phyloP scores from a whole-genome alignment of 352 stramenopile species.

The Phytophthora chlamydospora region DNA sequence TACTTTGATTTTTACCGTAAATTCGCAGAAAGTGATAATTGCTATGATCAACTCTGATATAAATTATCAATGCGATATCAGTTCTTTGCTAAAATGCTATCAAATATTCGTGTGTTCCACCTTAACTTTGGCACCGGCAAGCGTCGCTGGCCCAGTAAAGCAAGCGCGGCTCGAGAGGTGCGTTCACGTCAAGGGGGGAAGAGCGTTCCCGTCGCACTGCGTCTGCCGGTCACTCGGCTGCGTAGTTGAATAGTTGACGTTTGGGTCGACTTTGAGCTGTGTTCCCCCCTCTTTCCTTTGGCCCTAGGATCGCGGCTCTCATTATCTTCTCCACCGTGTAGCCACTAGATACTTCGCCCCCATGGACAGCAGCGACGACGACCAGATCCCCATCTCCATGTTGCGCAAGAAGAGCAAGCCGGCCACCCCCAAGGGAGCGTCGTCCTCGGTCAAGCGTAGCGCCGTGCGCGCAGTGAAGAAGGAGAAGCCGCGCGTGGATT shows the following conservation, averaged over 20 bases:
- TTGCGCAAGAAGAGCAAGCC: conserved; percentile 65
- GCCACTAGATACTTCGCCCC: conserved; percentile 4
- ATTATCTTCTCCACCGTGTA: conserved; percentile 7
- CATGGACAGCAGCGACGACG: conserved; percentile 83
- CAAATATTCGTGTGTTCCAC: too few relatives aligned
- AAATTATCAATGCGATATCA: too few relatives aligned
- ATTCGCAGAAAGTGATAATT: too few relatives aligned
- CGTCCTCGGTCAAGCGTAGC: conserved; percentile 12
- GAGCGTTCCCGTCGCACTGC: background rate
- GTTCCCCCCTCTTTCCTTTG: background rate
- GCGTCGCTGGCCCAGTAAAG: conserved; percentile 18
- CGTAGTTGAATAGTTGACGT: background rate
- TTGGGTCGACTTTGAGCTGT: background rate
- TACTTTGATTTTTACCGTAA: too few relatives aligned
- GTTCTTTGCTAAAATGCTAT: too few relatives aligned
- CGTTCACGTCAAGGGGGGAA: conserved; percentile 21
- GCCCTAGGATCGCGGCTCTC: conserved; percentile 9
- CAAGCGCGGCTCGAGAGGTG: conserved; percentile 21
- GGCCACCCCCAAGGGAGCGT: conserved; percentile 19
- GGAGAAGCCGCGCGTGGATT: conserved; percentile 39
- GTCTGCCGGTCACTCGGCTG: background rate
- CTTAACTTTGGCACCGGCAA: conserved; percentile 6
- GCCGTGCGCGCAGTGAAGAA: conserved; percentile 34
- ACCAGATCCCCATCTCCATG: conserved; percentile 73
- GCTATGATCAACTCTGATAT: too few relatives aligned